Evolutionary conservation across 2,329 filamentous ascomycete genomes (phyloP), one percentile per base, ranked within the genome.

Genomic region (Botrytis pseudocinerea): DNA sequence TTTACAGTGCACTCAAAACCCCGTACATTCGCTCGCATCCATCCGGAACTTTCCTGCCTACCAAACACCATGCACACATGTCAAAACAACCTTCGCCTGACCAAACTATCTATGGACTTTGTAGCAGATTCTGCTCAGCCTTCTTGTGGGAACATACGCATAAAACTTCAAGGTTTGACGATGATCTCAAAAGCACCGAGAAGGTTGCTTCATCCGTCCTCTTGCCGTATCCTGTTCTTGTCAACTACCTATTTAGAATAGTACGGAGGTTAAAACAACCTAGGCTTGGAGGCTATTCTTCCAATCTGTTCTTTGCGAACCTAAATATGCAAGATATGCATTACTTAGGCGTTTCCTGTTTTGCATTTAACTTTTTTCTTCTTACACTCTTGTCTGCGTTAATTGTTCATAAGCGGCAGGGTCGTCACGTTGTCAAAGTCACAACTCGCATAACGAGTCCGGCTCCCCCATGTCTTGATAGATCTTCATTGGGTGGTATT

Each of bases 361-460:
- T 69, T 57, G 48, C 9, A 69, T 57, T 57, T 69, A n/a, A 69
- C 65, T 69, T 54, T 57, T 68, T 38, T 42, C 32, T 42, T 32
- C 12, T n/a, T 32, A 66, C 46, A 48, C 46, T 54, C 35, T 40
- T 44, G 18, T 66, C 32, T 54, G 64, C 35, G 64, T 68, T 68
- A 68, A 68, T 68, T 54, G n/a, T 40, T 54, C 35, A 68, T 57
- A 44, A 57, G 70, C 70, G 32, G 62, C 63, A 72, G 70, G 70
- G 70, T 61, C n/a, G 28, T 72, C 70, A 72, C 63, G 70, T 72
- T 72, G 70, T 72, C 35, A 69, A 69, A 48, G 57, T 69, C 32
- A 69, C 62, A 69, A 59, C 70, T 66, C 51, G 62, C 63, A 72
- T 66, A 59, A 48, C 32, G 8, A 72, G 63, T 72, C 51, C 46